Evolutionary conservation across 164 flowering plant species (phyloP).

Genomic region (Protea cynaroides): DNA sequence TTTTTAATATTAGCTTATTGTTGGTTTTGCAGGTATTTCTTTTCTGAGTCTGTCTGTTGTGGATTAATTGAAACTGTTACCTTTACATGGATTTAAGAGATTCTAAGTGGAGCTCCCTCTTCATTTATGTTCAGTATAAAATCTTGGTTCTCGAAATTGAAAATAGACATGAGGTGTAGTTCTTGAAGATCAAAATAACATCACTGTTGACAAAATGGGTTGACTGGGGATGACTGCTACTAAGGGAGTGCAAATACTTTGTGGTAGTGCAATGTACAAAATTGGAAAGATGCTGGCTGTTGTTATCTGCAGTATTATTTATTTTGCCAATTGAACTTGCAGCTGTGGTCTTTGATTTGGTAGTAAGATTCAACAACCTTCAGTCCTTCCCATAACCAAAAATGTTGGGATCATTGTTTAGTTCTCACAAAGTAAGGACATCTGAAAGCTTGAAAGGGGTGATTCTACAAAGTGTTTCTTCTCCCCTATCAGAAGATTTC

Average conservation of each 20-base stretch:
- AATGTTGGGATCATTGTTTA: conserved; percentile 11
- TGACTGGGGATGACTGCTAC: neutral
- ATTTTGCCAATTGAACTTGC: neutral
- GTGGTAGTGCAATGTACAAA: neutral
- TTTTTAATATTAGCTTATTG: neutral
- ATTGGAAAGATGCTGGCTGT: neutral
- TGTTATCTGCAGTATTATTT: neutral
- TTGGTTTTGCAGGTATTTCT: neutral
- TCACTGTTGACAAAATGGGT: neutral
- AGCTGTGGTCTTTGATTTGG: neutral
- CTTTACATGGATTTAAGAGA: neutral
- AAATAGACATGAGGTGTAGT: neutral
- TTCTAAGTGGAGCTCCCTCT: too few relatives aligned
- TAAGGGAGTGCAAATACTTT: neutral
- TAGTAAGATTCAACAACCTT: too few relatives aligned
- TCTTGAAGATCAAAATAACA: neutral
- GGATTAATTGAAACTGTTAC: neutral
- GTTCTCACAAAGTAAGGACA: conserved; percentile 3
- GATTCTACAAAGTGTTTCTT: conserved; percentile 12
- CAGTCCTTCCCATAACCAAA: neutral
- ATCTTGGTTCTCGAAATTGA: neutral
- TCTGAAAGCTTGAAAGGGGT: conserved; percentile 3
- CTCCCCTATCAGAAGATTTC: conserved; percentile 11
- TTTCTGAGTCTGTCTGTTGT: neutral
- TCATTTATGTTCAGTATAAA: too few relatives aligned